phyloP scores from a whole-genome alignment of 345 rosid species.

The Hibiscus mutabilis region DNA sequence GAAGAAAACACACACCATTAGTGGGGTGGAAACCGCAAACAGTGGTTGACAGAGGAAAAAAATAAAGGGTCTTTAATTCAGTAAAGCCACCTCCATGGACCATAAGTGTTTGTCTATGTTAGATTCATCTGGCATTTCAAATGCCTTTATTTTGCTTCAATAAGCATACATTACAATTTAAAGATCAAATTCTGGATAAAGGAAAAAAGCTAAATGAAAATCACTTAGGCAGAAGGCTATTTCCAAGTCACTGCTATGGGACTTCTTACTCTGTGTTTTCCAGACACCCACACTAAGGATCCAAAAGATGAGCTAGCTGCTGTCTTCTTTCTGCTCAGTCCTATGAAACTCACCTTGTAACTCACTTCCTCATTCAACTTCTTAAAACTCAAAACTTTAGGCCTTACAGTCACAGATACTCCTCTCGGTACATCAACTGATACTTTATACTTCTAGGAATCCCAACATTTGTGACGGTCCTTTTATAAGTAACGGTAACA shows the following conservation, averaged over 20 bases:
- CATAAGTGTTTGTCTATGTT: too few species aligned
- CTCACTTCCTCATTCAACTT: conserved; percentile 44
- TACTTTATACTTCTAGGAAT: conserved; percentile 17
- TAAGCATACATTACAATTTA: background rate
- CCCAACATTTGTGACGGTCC: conserved; percentile 51
- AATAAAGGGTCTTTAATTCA: too few species aligned
- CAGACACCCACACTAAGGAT: conserved; percentile 53
- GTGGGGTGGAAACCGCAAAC: background rate
- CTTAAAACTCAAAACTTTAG: conserved; percentile 26
- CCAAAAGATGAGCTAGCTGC: conserved; percentile 40
- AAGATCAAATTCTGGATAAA: background rate
- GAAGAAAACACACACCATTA: background rate
- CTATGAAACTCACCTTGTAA: conserved; percentile 43
- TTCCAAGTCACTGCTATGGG: conserved; percentile 66
- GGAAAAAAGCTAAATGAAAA: background rate
- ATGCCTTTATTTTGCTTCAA: background rate
- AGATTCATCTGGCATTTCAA: too few species aligned
- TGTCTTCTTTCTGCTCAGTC: background rate
- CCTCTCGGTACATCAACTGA: conserved; percentile 35
- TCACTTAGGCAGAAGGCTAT: background rate
- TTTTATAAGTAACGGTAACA: conserved; percentile 17
- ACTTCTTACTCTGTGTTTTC: conserved; percentile 50
- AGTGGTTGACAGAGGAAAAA: background rate
- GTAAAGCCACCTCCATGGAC: too few species aligned
- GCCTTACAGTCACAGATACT: conserved; percentile 30